Evolutionary conservation across 164 flowering plant species (phyloP).

Genomic region (Liriodendron chinense): DNA sequence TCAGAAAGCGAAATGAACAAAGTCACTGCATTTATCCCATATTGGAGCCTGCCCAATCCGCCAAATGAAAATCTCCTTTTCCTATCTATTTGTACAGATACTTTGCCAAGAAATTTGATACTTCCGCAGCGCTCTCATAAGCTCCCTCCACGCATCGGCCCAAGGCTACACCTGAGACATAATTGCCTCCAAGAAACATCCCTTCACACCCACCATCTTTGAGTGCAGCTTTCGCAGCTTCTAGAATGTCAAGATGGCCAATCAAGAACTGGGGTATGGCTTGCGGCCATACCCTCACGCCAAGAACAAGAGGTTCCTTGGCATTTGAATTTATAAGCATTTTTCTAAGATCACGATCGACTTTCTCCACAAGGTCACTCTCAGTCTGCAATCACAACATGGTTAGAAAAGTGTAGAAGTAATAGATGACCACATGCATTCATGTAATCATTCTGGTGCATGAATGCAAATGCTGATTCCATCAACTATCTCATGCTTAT

Average conservation of each 20-base stretch:
- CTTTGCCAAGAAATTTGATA: constrained; percentile 48
- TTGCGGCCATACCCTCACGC: constrained; percentile 88
- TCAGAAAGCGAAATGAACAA: background rate
- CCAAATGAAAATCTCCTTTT: background rate
- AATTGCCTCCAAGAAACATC: constrained; percentile 85
- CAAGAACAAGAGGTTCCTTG: constrained; percentile 63
- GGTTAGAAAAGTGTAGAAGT: background rate
- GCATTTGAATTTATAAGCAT: constrained; percentile 76
- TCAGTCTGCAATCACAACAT: constrained; percentile 40
- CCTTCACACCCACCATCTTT: constrained; percentile 54
- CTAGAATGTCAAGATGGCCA: constrained; percentile 78
- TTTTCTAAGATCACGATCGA: constrained; percentile 83
- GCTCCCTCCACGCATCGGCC: constrained; percentile 97
- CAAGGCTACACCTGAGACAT: constrained; percentile 95
- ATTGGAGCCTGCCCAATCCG: background rate
- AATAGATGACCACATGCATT: background rate
- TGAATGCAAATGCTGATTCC: background rate
- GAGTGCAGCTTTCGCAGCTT: constrained; percentile 60
- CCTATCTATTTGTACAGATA: constrained; percentile 24
- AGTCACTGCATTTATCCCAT: background rate
- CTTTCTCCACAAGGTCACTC: constrained; percentile 73
- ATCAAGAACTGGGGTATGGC: constrained; percentile 92
- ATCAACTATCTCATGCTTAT: background rate
- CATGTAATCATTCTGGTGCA: background rate
- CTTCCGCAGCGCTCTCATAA: constrained; percentile 68